These are phyloP conservation scores for Linaria vulgaris DNA, from an alignment of 257 asterid species.

Conservation along the genomic window DNA sequence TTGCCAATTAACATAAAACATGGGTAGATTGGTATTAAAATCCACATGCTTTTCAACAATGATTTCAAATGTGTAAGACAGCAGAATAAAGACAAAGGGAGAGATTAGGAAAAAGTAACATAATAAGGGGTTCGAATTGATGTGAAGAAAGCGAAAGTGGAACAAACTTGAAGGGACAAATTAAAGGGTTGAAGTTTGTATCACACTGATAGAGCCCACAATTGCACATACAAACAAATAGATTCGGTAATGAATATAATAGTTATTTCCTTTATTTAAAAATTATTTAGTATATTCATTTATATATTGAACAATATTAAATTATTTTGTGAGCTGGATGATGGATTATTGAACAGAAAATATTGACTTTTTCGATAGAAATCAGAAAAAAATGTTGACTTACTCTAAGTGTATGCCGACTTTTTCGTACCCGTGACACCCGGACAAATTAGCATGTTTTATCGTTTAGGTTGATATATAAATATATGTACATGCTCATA, in stretches of 20 bases:
- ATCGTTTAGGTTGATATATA: too few species aligned
- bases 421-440: constrained; percentile 15
- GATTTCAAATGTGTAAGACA: neutral
- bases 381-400: constrained; percentile 9
- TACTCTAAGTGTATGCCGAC: constrained; percentile 23
- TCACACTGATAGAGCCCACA: constrained; percentile 28
- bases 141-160: constrained; percentile 20
- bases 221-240: constrained; percentile 26
- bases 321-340: neutral
- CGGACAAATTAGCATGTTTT: constrained; percentile 7
- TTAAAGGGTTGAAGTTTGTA: constrained; percentile 20
- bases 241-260: constrained; percentile 24
- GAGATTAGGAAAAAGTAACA: constrained; percentile 6
- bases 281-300: too few species aligned
- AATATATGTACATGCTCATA: too few species aligned
- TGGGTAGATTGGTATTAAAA: too few species aligned
- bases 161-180: constrained; percentile 24
- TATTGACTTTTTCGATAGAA: too few species aligned
- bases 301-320: too few species aligned
- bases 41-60: constrained; percentile 26
- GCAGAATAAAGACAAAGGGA: constrained; percentile 1
- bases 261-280: neutral
- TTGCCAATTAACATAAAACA: too few species aligned
- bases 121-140: constrained; percentile 5
- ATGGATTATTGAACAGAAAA: constrained; percentile 7